Percentiles rank a stretch among this genome's conserved stretches.
phyloP scores from a whole-genome alignment of 768 basidiomycete genomes.

The Amanita jacksonii region DNA sequence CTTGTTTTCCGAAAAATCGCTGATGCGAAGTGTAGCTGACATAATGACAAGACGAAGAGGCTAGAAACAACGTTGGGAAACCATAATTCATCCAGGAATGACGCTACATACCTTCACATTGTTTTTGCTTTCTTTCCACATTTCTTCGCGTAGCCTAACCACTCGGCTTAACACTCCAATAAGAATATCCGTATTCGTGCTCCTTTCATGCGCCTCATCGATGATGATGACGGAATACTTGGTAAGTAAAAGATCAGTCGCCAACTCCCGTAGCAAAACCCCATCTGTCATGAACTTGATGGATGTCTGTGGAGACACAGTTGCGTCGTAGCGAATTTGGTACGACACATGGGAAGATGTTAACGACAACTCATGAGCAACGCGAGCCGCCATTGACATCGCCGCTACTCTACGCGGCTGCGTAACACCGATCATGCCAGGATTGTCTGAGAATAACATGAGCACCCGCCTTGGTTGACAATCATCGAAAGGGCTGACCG shows the following conservation, averaged over 20 bases:
- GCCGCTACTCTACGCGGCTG: constrained; percentile 97
- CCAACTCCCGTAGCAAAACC: constrained; percentile 87
- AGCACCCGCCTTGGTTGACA: constrained; percentile 5
- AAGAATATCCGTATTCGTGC: constrained; percentile 96
- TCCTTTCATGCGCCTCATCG: constrained; percentile 97
- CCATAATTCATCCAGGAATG: constrained; percentile 6
- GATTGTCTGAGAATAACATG: constrained; percentile 58
- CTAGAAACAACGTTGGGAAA: constrained; percentile 23
- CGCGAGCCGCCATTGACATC: constrained; percentile 90
- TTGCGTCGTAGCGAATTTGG: constrained; percentile 96
- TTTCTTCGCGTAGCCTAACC: constrained; percentile 76
- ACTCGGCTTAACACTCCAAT: constrained; percentile 96
- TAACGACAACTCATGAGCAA: constrained; percentile 86
- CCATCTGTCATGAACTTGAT: constrained; percentile 99
- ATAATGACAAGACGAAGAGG: constrained; percentile 93
- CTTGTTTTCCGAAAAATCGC: constrained; percentile 84
- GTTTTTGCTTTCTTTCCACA: constrained; percentile 77
- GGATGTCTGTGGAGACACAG: constrained; percentile 77
- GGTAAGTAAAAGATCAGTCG: constrained; percentile 85
- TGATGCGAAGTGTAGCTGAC: constrained; percentile 94
- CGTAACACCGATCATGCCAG: constrained; percentile 96
- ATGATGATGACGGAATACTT: constrained; percentile 94
- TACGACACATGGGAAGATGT: constrained; percentile 80
- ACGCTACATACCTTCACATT: constrained; percentile 47
- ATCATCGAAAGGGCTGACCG: constrained; percentile 36